Base-by-base conservation (phyloP, 106 monocot genomes). In the Allium cepa region DNA sequence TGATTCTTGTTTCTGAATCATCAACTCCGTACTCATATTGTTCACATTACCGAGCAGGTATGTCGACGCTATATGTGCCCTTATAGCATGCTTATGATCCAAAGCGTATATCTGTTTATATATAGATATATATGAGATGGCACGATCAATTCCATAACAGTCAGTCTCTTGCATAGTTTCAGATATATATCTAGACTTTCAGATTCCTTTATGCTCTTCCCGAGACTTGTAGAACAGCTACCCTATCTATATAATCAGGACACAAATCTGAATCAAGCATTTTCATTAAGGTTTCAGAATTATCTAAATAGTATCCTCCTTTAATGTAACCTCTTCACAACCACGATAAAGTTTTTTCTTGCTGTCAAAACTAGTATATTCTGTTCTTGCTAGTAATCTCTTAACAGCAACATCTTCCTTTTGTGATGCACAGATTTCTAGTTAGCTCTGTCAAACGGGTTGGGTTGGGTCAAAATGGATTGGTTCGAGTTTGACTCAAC, bases 361-460 rank as follows among this genome's bases (percentile, higher is more conserved):
- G 45, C 50, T 64, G 26, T 72, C 82, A 0, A 77, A 62, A 68
- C 86, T 80, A 50, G 58, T 74, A 11, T 46, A 57, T 47, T 87
- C 80, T 8, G 80, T 65, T 26, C 88, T 80, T 10, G 84, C 75
- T 53, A 97, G 86, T 58, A 97, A 68, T 26, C 96, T 72, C 15
- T 69, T 61, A 45, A 97, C 86, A 14, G 88, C 74, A 69, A 70
- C 67, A 8, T 28, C 77, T 76, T 97, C 96, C 10, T 88, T 88
- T 77, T 96, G 91, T 11, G 95, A 91, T 57, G 95, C 95, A 63
- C 95, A 96, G 36, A 86, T 88, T 17, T 92, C 95, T 60, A 92
- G 80, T 11, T n/a, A n/a, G n/a, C n/a, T n/a, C n/a, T n/a, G n/a
- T n/a, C n/a, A n/a, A n/a, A n/a, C n/a, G n/a, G n/a, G n/a, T n/a